Base-by-base conservation (phyloP, 768 basidiomycete species). In the Melanogaster broomeanus region DNA sequence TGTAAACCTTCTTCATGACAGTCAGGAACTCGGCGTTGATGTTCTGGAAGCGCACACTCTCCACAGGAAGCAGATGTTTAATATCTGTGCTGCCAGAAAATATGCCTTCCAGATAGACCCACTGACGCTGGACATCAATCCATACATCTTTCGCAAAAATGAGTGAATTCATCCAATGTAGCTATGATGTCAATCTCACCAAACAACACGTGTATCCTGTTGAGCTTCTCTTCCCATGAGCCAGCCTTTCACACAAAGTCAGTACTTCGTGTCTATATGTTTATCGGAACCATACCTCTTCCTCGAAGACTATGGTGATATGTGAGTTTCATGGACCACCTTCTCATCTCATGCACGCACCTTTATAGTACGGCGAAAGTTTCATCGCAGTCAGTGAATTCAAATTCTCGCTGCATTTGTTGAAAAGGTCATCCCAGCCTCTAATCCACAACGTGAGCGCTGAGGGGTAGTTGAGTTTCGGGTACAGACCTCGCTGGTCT, bases 1-100 rank as follows among this genome's bases (percentile, higher is more conserved):
- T 98, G 83, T 96, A 95, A 52, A 99, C 97, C 71, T 96, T 96
- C 79, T 98, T 98, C 97, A 99, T 98, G 58, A 98, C 94, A 0
- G 91, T 85, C 45, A 98, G 77, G 74, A 99, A 99, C 66, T 99
- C 97, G 40, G 92, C 84, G 68, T 99, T 98, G 79, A 99, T 99
- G 72, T 95, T 98, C 67, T 90, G 88, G 75, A 99, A 99, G 27
- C 97, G 90, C 16, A 92, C 84, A 61, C 87, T 93, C 73, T 99
- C 97, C 55, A 98, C 89, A 1, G 97, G 97, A 24, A 99, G 85
- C 13, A 99, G 84, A 67, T 99, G 97, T 67, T 98, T 98, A 80
- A 99, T 98, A 65, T 99, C 97, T 22, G 95, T 96, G 60, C 94
- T 98, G 30, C 96, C 95, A n/a, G 96, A 93, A 73, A 99, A 99